These are phyloP conservation scores for Fusarium poae DNA, from an alignment of 2,329 filamentous ascomycete genomes.

Conservation along the genomic window DNA sequence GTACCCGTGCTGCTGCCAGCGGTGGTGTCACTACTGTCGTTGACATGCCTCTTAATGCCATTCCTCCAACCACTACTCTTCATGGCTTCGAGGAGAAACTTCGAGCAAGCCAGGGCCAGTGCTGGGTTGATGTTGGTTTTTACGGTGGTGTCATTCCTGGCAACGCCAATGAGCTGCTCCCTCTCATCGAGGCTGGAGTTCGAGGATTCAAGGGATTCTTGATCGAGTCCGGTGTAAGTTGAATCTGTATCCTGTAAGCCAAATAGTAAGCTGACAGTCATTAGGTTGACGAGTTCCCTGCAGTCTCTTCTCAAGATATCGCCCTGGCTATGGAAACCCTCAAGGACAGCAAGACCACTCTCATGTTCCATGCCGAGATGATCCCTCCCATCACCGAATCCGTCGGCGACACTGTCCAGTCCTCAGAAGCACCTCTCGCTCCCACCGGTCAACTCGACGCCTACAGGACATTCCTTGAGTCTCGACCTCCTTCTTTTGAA, in stretches of 20 bases:
- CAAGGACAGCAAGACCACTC: conserved; percentile 83
- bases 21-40: conserved; percentile 97
- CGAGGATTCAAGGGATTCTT: conserved; percentile 97
- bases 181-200: conserved; percentile 86
- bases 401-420: conserved; percentile 81
- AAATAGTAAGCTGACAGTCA: conserved; percentile 27
- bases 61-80: conserved; percentile 94
- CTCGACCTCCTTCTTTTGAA: conserved; percentile 89
- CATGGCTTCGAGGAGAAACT: conserved; percentile 86
- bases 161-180: conserved; percentile 82
- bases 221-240: conserved; percentile 91
- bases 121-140: conserved; percentile 99
- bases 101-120: conserved; percentile 84
- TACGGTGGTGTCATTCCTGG: conserved; percentile 96
- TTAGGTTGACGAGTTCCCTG: conserved; percentile 94
- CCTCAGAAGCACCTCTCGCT: conserved; percentile 75
- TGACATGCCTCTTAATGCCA: conserved; percentile 98
- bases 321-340: conserved; percentile 83
- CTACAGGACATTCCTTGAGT: conserved; percentile 93
- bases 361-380: conserved; percentile 99
- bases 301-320: conserved; percentile 85
- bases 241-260: neutral
- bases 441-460: conserved; percentile 79
- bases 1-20: conserved; percentile 91
- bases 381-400: conserved; percentile 86